These are phyloP conservation scores for Boletus vermiculosoides DNA, from an alignment of 768 basidiomycete species.

Conservation along the genomic window DNA sequence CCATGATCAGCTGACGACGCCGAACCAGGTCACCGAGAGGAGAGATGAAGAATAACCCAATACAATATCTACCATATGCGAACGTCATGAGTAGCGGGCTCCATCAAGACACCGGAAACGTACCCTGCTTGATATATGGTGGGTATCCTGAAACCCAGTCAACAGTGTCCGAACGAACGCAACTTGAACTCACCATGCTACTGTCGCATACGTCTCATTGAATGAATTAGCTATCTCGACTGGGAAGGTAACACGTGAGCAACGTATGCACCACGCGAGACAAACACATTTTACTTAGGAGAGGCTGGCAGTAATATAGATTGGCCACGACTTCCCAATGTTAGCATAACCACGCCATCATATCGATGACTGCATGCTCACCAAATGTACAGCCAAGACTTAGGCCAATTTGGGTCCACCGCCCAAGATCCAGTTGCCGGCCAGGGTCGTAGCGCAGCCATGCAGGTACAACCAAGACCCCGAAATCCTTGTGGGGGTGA, in stretches of 20 bases:
- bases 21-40: constrained; percentile 48
- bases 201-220: constrained; percentile 31
- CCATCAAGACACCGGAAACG: constrained; percentile 1
- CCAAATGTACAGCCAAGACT: constrained; percentile 48
- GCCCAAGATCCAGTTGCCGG: constrained; percentile 36
- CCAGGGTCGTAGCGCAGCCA: constrained; percentile 41
- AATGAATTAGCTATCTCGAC: constrained; percentile 40
- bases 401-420: constrained; percentile 45
- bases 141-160: constrained; percentile 46
- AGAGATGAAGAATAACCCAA: constrained; percentile 44
- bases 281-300: constrained; percentile 52
- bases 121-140: constrained; percentile 70
- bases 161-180: neutral
- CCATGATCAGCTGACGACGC: constrained; percentile 40
- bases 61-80: neutral
- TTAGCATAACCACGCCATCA: neutral
- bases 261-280: neutral
- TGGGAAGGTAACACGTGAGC: neutral
- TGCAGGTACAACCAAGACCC: constrained; percentile 47
- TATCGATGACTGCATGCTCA: constrained; percentile 21
- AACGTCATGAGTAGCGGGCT: neutral
- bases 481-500: constrained; percentile 33
- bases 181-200: constrained; percentile 29
- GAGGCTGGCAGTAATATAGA: constrained; percentile 80
- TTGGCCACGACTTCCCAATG: constrained; percentile 49